phyloP scores from a whole-genome alignment of 2,329 filamentous ascomycete genomes.

The Blastomyces emzantsi region DNA sequence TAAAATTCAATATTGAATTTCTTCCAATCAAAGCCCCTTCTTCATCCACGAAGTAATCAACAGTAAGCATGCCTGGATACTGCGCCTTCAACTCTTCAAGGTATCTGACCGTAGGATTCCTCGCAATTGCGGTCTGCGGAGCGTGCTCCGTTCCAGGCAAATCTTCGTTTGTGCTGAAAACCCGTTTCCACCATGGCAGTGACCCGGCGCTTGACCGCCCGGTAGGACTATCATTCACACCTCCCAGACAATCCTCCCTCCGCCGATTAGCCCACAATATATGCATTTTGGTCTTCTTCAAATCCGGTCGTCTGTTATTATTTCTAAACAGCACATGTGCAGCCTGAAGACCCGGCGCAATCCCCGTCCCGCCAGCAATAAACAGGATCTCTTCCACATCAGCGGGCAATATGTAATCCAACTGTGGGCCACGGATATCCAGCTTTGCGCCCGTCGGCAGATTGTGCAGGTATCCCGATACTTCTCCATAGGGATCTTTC shows the following conservation, averaged over 20 bases:
- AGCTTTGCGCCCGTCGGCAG: conserved; percentile 55
- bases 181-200: conserved; percentile 26
- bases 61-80: conserved; percentile 49
- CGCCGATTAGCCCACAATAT: conserved; percentile 75
- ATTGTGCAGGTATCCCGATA: conserved; percentile 68
- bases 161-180: conserved; percentile 16
- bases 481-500: conserved; percentile 69
- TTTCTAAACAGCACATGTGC: conserved; percentile 49
- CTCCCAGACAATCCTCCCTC: conserved; percentile 56
- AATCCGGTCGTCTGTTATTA: background rate
- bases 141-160: background rate
- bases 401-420: conserved; percentile 55
- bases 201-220: conserved; percentile 11
- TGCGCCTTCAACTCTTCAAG: conserved; percentile 53
- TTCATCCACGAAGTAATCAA: conserved; percentile 76
- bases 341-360: conserved; percentile 80
- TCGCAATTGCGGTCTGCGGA: conserved; percentile 13
- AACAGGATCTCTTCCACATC: conserved; percentile 60
- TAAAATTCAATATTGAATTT: conserved; percentile 37
- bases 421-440: conserved; percentile 68
- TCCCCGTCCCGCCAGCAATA: conserved; percentile 83
- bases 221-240: conserved; percentile 43
- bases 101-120: conserved; percentile 47
- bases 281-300: conserved; percentile 40
- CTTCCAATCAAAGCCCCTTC: conserved; percentile 59